Evolutionary conservation across 176 grass and related monocot species (phyloP).

Genomic region (Avena atlantica): DNA sequence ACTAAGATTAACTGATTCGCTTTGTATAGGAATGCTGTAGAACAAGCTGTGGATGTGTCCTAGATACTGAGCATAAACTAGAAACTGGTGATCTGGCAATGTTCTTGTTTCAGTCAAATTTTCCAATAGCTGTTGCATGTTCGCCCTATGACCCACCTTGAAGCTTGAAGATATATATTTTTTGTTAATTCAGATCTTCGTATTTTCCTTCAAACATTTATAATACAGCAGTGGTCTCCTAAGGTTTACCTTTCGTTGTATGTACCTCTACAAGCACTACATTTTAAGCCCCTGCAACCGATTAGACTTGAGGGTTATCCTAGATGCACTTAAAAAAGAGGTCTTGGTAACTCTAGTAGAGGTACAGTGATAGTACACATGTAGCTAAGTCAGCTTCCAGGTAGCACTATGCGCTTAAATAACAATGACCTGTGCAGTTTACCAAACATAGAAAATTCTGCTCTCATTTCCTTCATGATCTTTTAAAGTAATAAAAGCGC

Average conservation of each 20-base stretch:
- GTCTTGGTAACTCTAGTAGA: neutral
- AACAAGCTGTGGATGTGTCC: neutral
- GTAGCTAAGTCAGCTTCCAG: neutral
- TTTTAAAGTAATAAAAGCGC: neutral
- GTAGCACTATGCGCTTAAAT: slow-evolving; percentile 5
- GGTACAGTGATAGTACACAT: neutral
- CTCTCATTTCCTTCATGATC: neutral
- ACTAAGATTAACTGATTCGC: neutral
- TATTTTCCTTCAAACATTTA: slow-evolving; percentile 4
- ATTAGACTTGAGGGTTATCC: neutral
- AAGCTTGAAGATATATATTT: neutral
- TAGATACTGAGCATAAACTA: slow-evolving; percentile 20
- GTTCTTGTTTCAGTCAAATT: slow-evolving; percentile 4
- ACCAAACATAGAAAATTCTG: neutral
- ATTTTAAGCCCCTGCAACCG: neutral
- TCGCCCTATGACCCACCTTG: neutral
- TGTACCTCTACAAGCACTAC: neutral
- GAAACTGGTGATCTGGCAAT: neutral
- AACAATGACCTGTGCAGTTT: neutral
- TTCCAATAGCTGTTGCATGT: neutral
- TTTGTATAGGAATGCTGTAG: neutral
- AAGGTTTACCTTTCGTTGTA: neutral
- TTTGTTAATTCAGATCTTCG: neutral
- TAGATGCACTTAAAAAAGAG: neutral
- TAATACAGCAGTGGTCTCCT: neutral